Conservation (phyloP, 768 basidiomycete genomes). For the Pisolithus albus region DNA sequence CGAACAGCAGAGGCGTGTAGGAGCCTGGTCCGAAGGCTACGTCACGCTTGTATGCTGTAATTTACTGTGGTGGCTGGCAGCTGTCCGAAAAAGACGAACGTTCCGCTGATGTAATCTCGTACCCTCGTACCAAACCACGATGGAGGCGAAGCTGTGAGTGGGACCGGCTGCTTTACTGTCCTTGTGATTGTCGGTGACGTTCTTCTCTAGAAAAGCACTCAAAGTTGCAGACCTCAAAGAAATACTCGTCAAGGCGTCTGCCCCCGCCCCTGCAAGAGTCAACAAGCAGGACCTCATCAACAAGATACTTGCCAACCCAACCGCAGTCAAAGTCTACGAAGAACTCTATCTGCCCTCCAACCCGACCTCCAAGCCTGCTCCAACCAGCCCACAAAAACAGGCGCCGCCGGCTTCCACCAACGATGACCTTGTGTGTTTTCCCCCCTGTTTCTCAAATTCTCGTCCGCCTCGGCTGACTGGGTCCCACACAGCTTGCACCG, state of each 20-base stretch:
- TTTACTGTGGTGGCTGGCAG: too few species aligned
- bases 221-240: constrained; percentile 67
- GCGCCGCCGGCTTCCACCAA: constrained; percentile 1
- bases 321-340: constrained; percentile 47
- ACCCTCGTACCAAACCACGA: too few species aligned
- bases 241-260: constrained; percentile 47
- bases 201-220: constrained; percentile 44
- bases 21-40: too few species aligned
- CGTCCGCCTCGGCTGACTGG: constrained; percentile 1
- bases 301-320: constrained; percentile 46
- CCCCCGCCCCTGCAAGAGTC: constrained; percentile 46
- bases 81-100: too few species aligned
- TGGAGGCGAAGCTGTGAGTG: too few species aligned
- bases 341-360: constrained; percentile 29
- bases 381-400: not conserved
- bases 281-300: constrained; percentile 65
- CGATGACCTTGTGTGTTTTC: constrained; percentile 24
- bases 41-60: too few species aligned
- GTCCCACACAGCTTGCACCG: constrained; percentile 22
- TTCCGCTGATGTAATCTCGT: too few species aligned
- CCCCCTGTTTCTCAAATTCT: not conserved
- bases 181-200: not conserved
- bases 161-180: too few species aligned
- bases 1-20: too few species aligned
- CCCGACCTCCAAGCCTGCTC: constrained; percentile 3